Evolutionary conservation across 345 rosid species (phyloP).

Genomic region (Salix koriyanagi): DNA sequence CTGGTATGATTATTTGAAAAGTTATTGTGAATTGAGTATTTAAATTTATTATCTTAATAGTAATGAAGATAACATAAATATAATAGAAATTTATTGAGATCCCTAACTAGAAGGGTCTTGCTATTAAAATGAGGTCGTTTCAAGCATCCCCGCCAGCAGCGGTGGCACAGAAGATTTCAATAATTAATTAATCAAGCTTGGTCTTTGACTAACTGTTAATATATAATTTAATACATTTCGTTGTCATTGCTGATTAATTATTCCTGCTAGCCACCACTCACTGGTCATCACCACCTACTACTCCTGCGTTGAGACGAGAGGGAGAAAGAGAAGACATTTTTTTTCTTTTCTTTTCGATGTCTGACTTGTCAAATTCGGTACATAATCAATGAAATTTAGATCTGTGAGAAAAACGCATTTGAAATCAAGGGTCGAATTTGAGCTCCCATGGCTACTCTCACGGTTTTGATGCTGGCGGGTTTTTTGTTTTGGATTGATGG

Average conservation of each 20-base stretch:
- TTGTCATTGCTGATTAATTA: not conserved
- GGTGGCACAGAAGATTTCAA: too few relatives aligned
- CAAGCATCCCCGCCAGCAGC: too few relatives aligned
- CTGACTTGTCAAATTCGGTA: constrained; percentile 34
- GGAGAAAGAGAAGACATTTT: not conserved
- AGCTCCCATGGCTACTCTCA: constrained; percentile 37
- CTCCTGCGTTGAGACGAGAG: not conserved
- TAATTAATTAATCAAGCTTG: too few relatives aligned
- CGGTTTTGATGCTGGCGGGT: constrained; percentile 12
- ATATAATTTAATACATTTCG: not conserved
- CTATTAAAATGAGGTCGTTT: too few relatives aligned
- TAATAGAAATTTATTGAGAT: too few relatives aligned
- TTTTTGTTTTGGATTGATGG: constrained; percentile 22
- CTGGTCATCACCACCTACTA: constrained; percentile 3
- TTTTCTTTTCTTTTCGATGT: not conserved
- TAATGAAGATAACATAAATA: too few relatives aligned
- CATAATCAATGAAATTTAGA: constrained; percentile 34
- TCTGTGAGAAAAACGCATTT: constrained; percentile 30
- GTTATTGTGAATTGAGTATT: too few relatives aligned
- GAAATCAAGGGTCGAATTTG: constrained; percentile 29
- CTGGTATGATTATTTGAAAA: too few relatives aligned
- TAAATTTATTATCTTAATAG: too few relatives aligned
- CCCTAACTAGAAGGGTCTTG: too few relatives aligned
- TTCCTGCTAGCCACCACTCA: not conserved
- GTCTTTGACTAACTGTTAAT: too few relatives aligned